phyloP scores from a whole-genome alignment of 106 monocot species.

The Platanthera zijinensis region DNA sequence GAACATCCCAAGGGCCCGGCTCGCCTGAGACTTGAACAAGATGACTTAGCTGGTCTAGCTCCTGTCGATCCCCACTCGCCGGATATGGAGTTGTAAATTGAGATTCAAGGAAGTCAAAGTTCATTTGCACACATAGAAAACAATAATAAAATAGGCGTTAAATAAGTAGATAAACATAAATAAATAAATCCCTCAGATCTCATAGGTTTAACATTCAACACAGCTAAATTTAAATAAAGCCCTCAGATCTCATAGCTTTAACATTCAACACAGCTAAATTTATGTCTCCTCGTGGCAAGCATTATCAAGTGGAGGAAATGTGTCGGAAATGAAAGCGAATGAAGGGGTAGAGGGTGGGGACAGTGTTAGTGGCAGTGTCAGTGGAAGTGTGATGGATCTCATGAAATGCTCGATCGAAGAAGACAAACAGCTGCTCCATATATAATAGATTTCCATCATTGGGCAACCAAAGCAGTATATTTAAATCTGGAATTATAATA shows the following conservation, averaged over 20 bases:
- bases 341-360: neutral
- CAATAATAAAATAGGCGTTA: too few relatives aligned
- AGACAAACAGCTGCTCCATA: neutral
- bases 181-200: neutral
- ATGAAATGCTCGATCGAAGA: neutral
- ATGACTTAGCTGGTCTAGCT: too few relatives aligned
- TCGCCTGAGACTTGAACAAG: too few relatives aligned
- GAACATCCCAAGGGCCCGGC: too few relatives aligned
- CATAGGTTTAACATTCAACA: neutral
- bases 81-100: too few relatives aligned
- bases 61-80: too few relatives aligned
- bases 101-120: too few relatives aligned
- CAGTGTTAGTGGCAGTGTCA: neutral
- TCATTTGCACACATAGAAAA: too few relatives aligned
- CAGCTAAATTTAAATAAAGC: neutral
- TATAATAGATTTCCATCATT: too few relatives aligned
- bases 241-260: neutral
- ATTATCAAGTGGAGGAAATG: neutral
- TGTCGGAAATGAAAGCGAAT: neutral
- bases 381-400: neutral
- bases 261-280: neutral
- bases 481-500: too few relatives aligned
- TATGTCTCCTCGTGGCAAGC: neutral
- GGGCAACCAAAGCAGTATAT: too few relatives aligned
- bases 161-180: too few relatives aligned